Evolutionary conservation across 2,329 filamentous ascomycete genomes (phyloP).

Genomic region (Metarhizium rileyi): DNA sequence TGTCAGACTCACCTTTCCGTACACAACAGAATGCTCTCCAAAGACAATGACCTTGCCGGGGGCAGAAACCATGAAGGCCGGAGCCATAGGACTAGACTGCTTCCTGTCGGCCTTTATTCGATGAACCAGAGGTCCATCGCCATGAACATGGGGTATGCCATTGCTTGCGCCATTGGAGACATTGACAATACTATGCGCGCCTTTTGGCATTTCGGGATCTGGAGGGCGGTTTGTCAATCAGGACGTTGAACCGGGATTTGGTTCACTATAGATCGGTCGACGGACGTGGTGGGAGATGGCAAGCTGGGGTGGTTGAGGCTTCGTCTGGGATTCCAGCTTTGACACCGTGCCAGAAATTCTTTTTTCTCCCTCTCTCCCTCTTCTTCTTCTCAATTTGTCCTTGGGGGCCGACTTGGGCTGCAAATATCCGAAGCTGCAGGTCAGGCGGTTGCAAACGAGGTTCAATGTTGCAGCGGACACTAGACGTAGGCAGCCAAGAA

Average conservation of each 20-base stretch:
- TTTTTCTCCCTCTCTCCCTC: too few species aligned
- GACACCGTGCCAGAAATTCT: too few species aligned
- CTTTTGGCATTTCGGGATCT: constrained; percentile 10
- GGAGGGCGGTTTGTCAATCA: background rate
- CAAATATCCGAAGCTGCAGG: background rate
- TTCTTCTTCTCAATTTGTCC: too few species aligned
- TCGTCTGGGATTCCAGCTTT: too few species aligned
- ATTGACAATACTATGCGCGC: constrained; percentile 6
- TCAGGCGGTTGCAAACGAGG: too few species aligned
- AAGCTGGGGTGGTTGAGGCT: too few species aligned
- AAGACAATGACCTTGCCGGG: constrained; percentile 98
- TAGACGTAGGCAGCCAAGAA: background rate
- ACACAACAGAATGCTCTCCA: constrained; percentile 95
- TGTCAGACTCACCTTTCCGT: constrained; percentile 63
- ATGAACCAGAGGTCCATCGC: constrained; percentile 23
- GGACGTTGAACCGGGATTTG: background rate
- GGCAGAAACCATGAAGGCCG: constrained; percentile 94
- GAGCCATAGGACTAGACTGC: constrained; percentile 59
- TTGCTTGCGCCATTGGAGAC: constrained; percentile 16
- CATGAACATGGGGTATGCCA: constrained; percentile 21
- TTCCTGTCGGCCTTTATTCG: constrained; percentile 40
- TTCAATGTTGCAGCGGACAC: too few species aligned
- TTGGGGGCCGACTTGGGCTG: too few species aligned
- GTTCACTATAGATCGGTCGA: too few species aligned
- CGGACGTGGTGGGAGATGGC: too few species aligned